Conservation (phyloP, 2,329 filamentous ascomycete genomes). For the Sporothrix pseudoabietina region DNA sequence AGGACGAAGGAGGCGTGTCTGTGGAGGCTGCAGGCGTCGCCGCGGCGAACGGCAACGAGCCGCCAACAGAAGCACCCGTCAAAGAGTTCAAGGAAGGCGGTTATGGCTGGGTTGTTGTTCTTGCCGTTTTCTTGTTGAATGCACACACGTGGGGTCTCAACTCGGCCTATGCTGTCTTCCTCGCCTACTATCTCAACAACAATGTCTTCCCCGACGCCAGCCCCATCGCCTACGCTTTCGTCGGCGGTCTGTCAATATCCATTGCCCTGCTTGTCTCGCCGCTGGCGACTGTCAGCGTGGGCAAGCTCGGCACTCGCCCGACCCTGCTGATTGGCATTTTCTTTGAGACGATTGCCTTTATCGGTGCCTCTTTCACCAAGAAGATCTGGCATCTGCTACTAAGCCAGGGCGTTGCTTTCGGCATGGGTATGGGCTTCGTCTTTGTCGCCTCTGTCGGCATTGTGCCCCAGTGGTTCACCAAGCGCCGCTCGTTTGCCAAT, state of each 20-base stretch:
- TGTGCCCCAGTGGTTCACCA: slow-evolving; percentile 74
- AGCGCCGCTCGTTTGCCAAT: slow-evolving; percentile 68
- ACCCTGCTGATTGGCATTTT: slow-evolving; percentile 66
- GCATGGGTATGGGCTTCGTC: slow-evolving; percentile 75
- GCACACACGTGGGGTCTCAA: slow-evolving; percentile 77
- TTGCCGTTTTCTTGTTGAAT: slow-evolving; percentile 60
- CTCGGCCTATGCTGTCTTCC: slow-evolving; percentile 61
- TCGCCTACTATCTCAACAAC: slow-evolving; percentile 59
- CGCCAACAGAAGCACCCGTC: slow-evolving; percentile 33
- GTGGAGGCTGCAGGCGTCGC: background rate
- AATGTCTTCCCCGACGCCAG: slow-evolving; percentile 65
- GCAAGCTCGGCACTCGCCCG: slow-evolving; percentile 62
- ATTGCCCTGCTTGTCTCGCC: slow-evolving; percentile 70
- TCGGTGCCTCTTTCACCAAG: slow-evolving; percentile 69
- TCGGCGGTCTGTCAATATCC: slow-evolving; percentile 71
- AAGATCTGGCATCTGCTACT: slow-evolving; percentile 76
- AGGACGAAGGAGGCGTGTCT: background rate
- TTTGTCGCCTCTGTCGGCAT: slow-evolving; percentile 71
- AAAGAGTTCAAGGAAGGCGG: slow-evolving; percentile 56
- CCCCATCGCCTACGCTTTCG: slow-evolving; percentile 70
- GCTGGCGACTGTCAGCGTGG: slow-evolving; percentile 62
- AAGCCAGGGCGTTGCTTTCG: slow-evolving; percentile 73
- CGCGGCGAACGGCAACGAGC: slow-evolving; percentile 15
- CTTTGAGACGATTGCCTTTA: slow-evolving; percentile 65
- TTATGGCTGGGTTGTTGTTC: slow-evolving; percentile 64